Evolutionary conservation across 2,329 filamentous ascomycete genomes (phyloP), one percentile per base, ranked within the genome.

Genomic region (Lasiodiplodia citricola): DNA sequence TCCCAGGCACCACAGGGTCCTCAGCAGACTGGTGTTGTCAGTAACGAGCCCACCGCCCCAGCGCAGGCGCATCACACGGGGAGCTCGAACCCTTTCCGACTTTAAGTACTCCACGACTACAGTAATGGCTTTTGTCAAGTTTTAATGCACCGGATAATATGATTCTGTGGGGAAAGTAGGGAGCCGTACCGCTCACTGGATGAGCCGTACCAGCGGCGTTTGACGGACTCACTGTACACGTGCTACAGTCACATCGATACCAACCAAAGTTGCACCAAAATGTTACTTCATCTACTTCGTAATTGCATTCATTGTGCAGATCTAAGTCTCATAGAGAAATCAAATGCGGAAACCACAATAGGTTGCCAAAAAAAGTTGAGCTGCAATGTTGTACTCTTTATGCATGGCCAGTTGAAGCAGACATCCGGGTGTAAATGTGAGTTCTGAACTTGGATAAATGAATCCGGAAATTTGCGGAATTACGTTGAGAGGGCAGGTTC

Each of bases 61-160:
- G 52, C 52, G 65, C 65, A 67, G 65, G 65, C 65, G 52, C 65
- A 67, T 21, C 35, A 55, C 38, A 67, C 65, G 38, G 65, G 25
- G n/a, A 50, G 52, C 65, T 67, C 65, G 28, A 67, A 57, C 54
- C 65, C 65, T 35, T 67, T 28, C 37, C 65, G 65, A 6, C 52
- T 67, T 38, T 67, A 52, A 23, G 16, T 28, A 21, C 35, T 31
- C n/a, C 25, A 54, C 11, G 18, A 31, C 18, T 37, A 35, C 28
- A 56, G 54, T 56, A 56, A 56, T 56, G 31, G 54, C 25, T 31
- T 28, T 37, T 14, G 25, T 54, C 28, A 56, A 56, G 16, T 37
- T 56, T 16, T 56, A 56, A 56, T 56, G 16, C 25, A 31, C 25
- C 18, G 28, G n/a, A 37, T 56, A 56, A 56, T 56, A n/a, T n/a